Percentiles rank a stretch among this genome's conserved stretches.
phyloP scores from a whole-genome alignment of 2,329 filamentous ascomycete genomes.

The Stenocarpella maydis region DNA sequence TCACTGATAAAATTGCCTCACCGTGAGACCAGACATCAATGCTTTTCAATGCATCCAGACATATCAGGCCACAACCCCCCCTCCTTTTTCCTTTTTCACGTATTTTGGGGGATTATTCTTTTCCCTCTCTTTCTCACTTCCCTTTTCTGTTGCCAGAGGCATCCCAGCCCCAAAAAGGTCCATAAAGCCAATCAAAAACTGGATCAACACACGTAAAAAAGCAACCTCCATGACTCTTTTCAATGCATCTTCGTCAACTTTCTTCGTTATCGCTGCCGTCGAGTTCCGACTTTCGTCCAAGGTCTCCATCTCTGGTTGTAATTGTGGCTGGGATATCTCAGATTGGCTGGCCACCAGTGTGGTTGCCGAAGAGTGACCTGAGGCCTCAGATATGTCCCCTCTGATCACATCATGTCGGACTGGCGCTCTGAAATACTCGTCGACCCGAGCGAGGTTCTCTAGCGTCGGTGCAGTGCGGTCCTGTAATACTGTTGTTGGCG shows the following conservation, averaged over 20 bases:
- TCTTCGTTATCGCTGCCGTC: background rate
- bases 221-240: conserved; percentile 2
- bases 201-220: background rate
- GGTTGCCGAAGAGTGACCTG: background rate
- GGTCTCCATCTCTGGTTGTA: background rate
- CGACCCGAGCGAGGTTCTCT: conserved; percentile 8
- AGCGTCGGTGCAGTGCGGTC: conserved; percentile 1
- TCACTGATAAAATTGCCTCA: background rate
- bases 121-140: background rate
- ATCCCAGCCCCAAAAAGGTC: background rate
- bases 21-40: background rate
- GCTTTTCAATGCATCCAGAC: background rate
- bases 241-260: background rate
- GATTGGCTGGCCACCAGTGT: background rate
- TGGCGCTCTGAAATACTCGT: conserved; percentile 1
- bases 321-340: background rate
- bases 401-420: background rate
- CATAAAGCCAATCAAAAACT: background rate
- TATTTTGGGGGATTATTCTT: background rate
- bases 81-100: background rate
- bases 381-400: background rate
- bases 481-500: background rate
- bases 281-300: background rate
- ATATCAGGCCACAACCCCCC: too few relatives aligned
- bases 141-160: background rate